Percentiles rank a stretch among this genome's conserved stretches.
Evolutionary conservation across 768 basidiomycete species (phyloP).

Genomic region (Paxillus involutus): DNA sequence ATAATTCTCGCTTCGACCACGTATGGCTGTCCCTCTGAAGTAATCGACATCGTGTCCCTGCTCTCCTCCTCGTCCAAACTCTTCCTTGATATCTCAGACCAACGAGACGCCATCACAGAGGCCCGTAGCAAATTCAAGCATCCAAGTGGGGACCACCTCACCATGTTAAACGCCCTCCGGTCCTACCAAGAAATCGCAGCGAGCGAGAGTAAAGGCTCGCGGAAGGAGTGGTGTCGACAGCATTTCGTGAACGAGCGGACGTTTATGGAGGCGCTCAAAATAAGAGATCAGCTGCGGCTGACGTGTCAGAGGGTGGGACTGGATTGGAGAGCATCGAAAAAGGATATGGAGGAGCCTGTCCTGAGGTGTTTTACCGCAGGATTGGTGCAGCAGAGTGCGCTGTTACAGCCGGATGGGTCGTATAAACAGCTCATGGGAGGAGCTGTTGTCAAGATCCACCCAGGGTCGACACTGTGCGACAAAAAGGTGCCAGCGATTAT

Average conservation of each 20-base stretch:
- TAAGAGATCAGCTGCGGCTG: slow-evolving; percentile 73
- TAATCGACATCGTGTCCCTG: slow-evolving; percentile 83
- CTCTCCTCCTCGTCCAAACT: slow-evolving; percentile 80
- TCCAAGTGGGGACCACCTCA: slow-evolving; percentile 87
- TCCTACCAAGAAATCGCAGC: slow-evolving; percentile 73
- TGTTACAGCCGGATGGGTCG: slow-evolving; percentile 80
- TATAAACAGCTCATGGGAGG: slow-evolving; percentile 84
- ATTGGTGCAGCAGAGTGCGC: slow-evolving; percentile 78
- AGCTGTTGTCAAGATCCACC: slow-evolving; percentile 87
- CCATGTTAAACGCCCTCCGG: slow-evolving; percentile 80
- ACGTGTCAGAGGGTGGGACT: slow-evolving; percentile 61
- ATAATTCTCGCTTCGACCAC: slow-evolving; percentile 77
- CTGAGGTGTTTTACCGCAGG: slow-evolving; percentile 75
- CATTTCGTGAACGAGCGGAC: slow-evolving; percentile 85
- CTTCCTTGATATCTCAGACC: slow-evolving; percentile 74
- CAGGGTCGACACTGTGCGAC: slow-evolving; percentile 76
- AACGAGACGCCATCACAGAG: slow-evolving; percentile 70
- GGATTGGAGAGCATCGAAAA: slow-evolving; percentile 57
- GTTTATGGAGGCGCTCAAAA: slow-evolving; percentile 73
- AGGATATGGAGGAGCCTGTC: slow-evolving; percentile 67
- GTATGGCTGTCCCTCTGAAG: slow-evolving; percentile 70
- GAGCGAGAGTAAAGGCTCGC: slow-evolving; percentile 44
- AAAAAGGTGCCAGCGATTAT: slow-evolving; percentile 86
- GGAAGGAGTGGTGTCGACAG: slow-evolving; percentile 79
- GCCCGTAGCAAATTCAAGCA: slow-evolving; percentile 80